Conservation (phyloP, 2,329 filamentous ascomycete species). For the Peltaster fructicola region DNA sequence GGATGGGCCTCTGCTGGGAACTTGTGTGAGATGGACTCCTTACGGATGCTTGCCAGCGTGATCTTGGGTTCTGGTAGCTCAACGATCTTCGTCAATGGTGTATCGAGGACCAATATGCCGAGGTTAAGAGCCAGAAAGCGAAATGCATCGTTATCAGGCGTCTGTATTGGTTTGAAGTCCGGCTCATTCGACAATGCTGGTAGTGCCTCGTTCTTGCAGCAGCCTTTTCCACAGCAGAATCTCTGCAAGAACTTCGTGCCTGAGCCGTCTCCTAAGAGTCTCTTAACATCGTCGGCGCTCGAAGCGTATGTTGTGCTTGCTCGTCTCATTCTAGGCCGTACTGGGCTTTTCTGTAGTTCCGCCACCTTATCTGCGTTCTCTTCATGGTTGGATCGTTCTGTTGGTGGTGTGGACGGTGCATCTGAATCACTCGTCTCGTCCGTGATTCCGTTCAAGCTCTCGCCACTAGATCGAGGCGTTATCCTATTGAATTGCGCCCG, state of each 20-base stretch:
- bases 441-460: constrained; percentile 11
- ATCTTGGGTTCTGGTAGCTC: constrained; percentile 61
- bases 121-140: constrained; percentile 61
- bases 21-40: constrained; percentile 35
- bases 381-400: constrained; percentile 17
- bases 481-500: constrained; percentile 3
- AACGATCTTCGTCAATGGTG: constrained; percentile 50
- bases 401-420: constrained; percentile 26
- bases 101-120: constrained; percentile 51
- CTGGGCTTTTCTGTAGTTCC: constrained; percentile 14
- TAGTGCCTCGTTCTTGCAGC: constrained; percentile 41
- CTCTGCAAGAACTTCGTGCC: constrained; percentile 44
- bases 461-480: constrained; percentile 14
- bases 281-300: constrained; percentile 36
- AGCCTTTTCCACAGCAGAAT: constrained; percentile 47
- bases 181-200: constrained; percentile 28
- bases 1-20: constrained; percentile 29
- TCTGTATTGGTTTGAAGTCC: constrained; percentile 29
- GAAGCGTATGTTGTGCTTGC: constrained; percentile 28
- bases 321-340: constrained; percentile 10
- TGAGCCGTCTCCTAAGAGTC: constrained; percentile 37
- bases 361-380: constrained; percentile 21
- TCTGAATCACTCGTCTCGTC: constrained; percentile 26
- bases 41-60: constrained; percentile 24
- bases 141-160: constrained; percentile 73